Conservation (phyloP, 495 filamentous ascomycete genomes). For the Talaromyces ruber region DNA sequence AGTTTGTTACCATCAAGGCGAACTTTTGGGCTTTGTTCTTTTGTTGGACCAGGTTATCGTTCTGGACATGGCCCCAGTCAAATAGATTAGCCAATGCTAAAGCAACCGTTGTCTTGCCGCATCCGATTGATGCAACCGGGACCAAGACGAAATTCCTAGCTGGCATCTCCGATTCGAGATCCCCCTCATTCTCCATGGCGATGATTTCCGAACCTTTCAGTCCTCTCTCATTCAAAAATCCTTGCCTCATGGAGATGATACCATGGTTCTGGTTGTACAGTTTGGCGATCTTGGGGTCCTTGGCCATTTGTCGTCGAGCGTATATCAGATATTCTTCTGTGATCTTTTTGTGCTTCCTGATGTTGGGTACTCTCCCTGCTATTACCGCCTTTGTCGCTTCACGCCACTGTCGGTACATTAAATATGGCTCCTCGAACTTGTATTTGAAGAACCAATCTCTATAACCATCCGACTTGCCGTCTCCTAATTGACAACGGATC, state of each 20-base stretch:
- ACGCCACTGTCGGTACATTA: constrained; percentile 98
- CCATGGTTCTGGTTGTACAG: constrained; percentile 82
- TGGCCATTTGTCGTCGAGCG: constrained; percentile 61
- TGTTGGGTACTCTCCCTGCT: constrained; percentile 59
- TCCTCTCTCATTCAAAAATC: constrained; percentile 71
- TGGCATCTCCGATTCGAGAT: constrained; percentile 26
- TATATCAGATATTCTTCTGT: constrained; percentile 86
- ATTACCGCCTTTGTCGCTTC: constrained; percentile 93
- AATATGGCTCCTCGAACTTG: constrained; percentile 97
- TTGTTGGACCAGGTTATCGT: constrained; percentile 86
- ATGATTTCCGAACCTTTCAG: constrained; percentile 82
- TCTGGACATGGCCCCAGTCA: constrained; percentile 90
- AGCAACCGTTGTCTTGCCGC: constrained; percentile 92
- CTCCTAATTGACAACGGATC: constrained; percentile 71
- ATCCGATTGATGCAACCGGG: constrained; percentile 87
- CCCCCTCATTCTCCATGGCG: constrained; percentile 20
- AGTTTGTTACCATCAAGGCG: constrained; percentile 52
- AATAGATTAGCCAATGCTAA: constrained; percentile 77
- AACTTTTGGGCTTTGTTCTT: constrained; percentile 64
- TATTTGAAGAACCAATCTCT: constrained; percentile 99
- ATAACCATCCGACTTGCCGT: constrained; percentile 39
- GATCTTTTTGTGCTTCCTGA: constrained; percentile 79
- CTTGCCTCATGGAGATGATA: constrained; percentile 86
- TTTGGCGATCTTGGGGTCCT: constrained; percentile 52
- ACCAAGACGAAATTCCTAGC: constrained; percentile 63